phyloP scores from a whole-genome alignment of 2,329 filamentous ascomycete genomes.

The Diaporthe amygdali region DNA sequence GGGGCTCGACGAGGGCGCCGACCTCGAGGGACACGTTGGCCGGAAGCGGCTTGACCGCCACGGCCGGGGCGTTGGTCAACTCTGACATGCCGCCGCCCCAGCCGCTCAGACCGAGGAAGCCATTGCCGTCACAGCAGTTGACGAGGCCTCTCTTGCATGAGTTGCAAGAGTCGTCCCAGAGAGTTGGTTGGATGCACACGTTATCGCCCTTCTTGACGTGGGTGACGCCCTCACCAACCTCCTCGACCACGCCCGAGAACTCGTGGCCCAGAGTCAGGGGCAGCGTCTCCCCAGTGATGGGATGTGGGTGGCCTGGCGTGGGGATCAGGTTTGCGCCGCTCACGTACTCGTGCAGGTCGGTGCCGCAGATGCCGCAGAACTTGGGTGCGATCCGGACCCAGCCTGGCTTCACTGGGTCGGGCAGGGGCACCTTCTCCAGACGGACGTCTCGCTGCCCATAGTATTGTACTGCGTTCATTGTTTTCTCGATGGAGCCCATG shows the following conservation, averaged over 20 bases:
- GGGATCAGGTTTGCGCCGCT: slow-evolving; percentile 37
- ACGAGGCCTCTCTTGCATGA: slow-evolving; percentile 52
- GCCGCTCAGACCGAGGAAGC: slow-evolving; percentile 39
- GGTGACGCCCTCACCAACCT: slow-evolving; percentile 54
- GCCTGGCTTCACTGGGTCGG: slow-evolving; percentile 15
- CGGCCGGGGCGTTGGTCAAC: slow-evolving; percentile 52
- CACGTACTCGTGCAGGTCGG: slow-evolving; percentile 40
- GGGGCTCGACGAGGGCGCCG: slow-evolving; percentile 65
- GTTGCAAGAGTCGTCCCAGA: slow-evolving; percentile 59
- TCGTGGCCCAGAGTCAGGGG: slow-evolving; percentile 68
- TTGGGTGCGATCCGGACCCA: slow-evolving; percentile 34
- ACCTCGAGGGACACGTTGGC: slow-evolving; percentile 56
- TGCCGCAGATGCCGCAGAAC: slow-evolving; percentile 41
- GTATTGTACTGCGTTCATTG: slow-evolving; percentile 25
- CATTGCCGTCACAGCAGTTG: slow-evolving; percentile 48
- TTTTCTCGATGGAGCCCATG: neutral
- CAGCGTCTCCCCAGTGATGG: slow-evolving; percentile 57
- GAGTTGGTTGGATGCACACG: slow-evolving; percentile 62
- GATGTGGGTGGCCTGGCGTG: slow-evolving; percentile 50
- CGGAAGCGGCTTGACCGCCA: slow-evolving; percentile 53
- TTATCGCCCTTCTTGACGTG: slow-evolving; percentile 56
- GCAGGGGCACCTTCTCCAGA: slow-evolving; percentile 22
- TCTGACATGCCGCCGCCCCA: slow-evolving; percentile 61
- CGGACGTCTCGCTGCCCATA: slow-evolving; percentile 26
- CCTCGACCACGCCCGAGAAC: slow-evolving; percentile 63